Conservation (phyloP, 2,329 filamentous ascomycete species). For the Pseudogymnoascus sp. region DNA sequence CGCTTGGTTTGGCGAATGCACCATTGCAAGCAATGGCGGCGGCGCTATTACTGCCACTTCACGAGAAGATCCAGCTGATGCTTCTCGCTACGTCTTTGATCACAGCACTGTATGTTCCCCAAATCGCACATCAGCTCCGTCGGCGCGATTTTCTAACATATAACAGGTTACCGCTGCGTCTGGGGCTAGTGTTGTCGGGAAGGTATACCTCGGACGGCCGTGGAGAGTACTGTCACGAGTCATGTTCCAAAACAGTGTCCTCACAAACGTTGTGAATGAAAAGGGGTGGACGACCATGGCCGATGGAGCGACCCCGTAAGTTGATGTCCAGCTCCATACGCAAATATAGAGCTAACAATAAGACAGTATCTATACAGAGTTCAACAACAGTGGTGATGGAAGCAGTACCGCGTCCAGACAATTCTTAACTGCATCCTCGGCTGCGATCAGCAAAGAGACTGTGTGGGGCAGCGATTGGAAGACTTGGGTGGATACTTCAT, state of each 20-base stretch:
- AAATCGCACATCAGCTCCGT: constrained; percentile 30
- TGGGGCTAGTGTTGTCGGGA: constrained; percentile 23
- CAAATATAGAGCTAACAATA: not conserved
- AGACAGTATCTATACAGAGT: constrained; percentile 12
- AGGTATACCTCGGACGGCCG: constrained; percentile 42
- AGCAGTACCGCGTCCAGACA: constrained; percentile 7
- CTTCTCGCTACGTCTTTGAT: constrained; percentile 44
- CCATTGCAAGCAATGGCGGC: constrained; percentile 16
- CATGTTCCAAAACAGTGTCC: constrained; percentile 38
- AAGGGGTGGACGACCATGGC: constrained; percentile 35
- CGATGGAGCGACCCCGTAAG: constrained; percentile 14
- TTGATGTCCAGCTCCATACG: not conserved
- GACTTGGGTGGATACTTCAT: constrained; percentile 12
- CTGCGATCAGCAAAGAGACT: constrained; percentile 8
- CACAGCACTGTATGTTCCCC: constrained; percentile 35
- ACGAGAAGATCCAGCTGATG: constrained; percentile 29
- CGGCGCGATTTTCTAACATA: not conserved
- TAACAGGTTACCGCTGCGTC: constrained; percentile 8
- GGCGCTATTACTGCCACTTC: constrained; percentile 40
- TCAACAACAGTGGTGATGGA: constrained; percentile 11
- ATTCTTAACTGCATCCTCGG: constrained; percentile 9
- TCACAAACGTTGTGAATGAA: constrained; percentile 40
- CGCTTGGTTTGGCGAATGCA: constrained; percentile 42
- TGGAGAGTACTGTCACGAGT: constrained; percentile 41
- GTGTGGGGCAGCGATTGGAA: constrained; percentile 8